Conservation (phyloP, 306 rosid genomes). For the Begonia peltatifolia region DNA sequence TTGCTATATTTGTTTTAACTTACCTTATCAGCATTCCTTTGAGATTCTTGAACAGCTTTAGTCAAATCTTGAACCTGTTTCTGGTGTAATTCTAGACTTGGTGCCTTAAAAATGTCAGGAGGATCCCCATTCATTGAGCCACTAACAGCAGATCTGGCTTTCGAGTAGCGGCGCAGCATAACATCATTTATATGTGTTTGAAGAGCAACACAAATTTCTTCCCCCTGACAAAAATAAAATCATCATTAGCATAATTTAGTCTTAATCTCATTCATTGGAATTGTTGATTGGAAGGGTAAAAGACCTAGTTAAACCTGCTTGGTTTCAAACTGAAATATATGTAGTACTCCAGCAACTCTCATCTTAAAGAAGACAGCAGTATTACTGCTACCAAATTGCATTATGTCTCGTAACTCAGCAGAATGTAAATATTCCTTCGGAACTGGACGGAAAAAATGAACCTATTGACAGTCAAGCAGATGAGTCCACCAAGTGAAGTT, state of each 20-base stretch:
- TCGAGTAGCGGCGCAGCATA: slow-evolving; percentile 83
- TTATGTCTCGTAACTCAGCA: slow-evolving; percentile 90
- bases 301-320: slow-evolving; percentile 49
- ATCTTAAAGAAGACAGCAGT: slow-evolving; percentile 93
- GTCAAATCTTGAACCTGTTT: slow-evolving; percentile 63
- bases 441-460: slow-evolving; percentile 91
- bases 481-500: too few relatives aligned
- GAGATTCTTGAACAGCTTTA: slow-evolving; percentile 68
- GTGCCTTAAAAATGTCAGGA: slow-evolving; percentile 37
- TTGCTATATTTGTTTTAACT: too few relatives aligned
- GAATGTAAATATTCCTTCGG: slow-evolving; percentile 94
- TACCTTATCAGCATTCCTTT: slow-evolving; percentile 58
- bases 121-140: slow-evolving; percentile 44
- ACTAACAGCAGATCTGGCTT: slow-evolving; percentile 40
- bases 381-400: slow-evolving; percentile 96
- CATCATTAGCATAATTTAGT: background rate
- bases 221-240: slow-evolving; percentile 46
- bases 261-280: background rate
- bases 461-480: slow-evolving; percentile 26
- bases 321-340: slow-evolving; percentile 89
- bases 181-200: slow-evolving; percentile 94
- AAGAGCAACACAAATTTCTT: slow-evolving; percentile 94
- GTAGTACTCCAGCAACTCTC: slow-evolving; percentile 98
- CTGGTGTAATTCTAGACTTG: slow-evolving; percentile 41
- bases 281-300: slow-evolving; percentile 3